Percentiles rank a stretch among this genome's conserved stretches.
phyloP scores from a whole-genome alignment of 192 early-diverging fungal species.

The Gigaspora rosea region DNA sequence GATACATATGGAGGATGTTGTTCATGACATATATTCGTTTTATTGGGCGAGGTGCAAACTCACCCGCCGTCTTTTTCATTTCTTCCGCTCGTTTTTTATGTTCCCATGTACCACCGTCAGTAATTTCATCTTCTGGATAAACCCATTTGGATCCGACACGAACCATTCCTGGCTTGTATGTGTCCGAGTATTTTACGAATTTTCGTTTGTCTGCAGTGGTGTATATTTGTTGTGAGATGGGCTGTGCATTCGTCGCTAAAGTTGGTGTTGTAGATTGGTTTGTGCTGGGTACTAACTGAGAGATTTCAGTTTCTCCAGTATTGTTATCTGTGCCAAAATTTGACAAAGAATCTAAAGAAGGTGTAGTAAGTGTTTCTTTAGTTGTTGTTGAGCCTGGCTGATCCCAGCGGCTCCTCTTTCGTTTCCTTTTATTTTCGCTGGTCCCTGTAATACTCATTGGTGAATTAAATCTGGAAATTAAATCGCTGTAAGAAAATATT shows the following conservation, averaged over 20 bases:
- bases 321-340: not conserved
- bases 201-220: slow-evolving; percentile 22
- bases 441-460: not conserved
- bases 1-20: not conserved
- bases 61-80: slow-evolving; percentile 37
- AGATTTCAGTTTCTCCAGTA: not conserved
- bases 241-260: not conserved
- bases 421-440: slow-evolving; percentile 27
- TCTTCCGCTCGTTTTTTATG: slow-evolving; percentile 37
- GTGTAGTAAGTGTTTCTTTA: not conserved
- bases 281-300: not conserved
- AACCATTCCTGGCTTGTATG: slow-evolving; percentile 36
- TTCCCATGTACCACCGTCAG: slow-evolving; percentile 37
- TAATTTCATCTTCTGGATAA: slow-evolving; percentile 40
- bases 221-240: slow-evolving; percentile 15
- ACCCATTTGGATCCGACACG: slow-evolving; percentile 36
- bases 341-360: not conserved
- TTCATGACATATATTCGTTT: not conserved
- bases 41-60: not conserved
- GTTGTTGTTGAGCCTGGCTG: slow-evolving; percentile 12
- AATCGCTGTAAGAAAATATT: no score
- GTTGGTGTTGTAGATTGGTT: not conserved
- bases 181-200: slow-evolving; percentile 36
- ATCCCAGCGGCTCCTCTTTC: slow-evolving; percentile 37
- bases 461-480: not conserved